Evolutionary conservation across 768 basidiomycete genomes (phyloP), one percentile per base, ranked within the genome.

Genomic region (Trametes sanguinea): DNA sequence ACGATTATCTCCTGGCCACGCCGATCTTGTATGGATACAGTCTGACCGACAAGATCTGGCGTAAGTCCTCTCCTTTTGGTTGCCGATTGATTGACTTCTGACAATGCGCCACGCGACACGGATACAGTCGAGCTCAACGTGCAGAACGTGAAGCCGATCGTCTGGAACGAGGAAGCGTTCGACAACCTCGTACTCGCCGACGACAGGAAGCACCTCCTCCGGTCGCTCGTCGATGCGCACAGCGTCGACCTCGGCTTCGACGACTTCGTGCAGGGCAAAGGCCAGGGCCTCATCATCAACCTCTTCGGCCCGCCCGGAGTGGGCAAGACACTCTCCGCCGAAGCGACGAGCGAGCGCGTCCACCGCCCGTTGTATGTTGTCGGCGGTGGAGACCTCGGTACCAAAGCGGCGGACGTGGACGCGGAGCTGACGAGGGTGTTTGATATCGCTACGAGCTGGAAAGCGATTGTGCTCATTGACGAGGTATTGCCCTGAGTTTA

Each of bases 1-100:
- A 83, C 22, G 82, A 86, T 29, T 71, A 86, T 17, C 73, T 86
- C 32, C 70, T 89, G 5, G 75, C 85, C 0, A 77, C 85, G 0
- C 79, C 83, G 0, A 74, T 83, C 29, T 78, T 87, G 2, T 83
- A 83, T 57, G 86, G 85, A 0, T 89, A 87, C 70, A 85, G 84
- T 70, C 69, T 88, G 35, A 65, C 73, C 4, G 84, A 84, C 64
- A 86, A 87, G 71, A 63, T 78, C 8, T 86, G 86, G 85, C 71
- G 62, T 63, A 37, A 17, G 62, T 35, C 8, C 2, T 13, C n/a
- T 10, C n/a, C 2, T 30, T 30, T 16, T 47, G 6, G 22, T 22
- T 22, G 22, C 22, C 22, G 22, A 22, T 22, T 22, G 22, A 22
- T 22, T 22, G 22, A 22, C 22, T 22, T 22, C 22, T 22, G 22